Evolutionary conservation across 257 asterid genomes (phyloP).

Genomic region (Linaria vulgaris): DNA sequence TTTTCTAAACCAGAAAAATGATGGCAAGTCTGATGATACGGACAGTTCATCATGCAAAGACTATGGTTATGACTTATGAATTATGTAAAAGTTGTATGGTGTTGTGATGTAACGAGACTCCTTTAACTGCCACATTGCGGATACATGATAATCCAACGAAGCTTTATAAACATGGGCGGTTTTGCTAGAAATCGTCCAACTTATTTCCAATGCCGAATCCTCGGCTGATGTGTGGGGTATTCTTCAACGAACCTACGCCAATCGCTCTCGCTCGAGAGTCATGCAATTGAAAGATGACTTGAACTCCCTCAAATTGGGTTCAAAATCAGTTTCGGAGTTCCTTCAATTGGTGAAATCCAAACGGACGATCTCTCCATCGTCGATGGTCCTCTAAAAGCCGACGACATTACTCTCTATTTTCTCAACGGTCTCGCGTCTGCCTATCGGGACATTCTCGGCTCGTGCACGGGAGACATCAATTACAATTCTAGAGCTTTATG

Average conservation of each 20-base stretch:
- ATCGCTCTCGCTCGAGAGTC: background rate
- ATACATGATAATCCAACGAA: slow-evolving; percentile 5
- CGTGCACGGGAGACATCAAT: background rate
- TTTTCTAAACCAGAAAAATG: slow-evolving; percentile 50
- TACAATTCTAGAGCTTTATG: background rate
- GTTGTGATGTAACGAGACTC: background rate
- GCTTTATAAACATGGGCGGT: background rate
- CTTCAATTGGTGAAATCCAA: background rate
- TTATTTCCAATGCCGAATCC: too few relatives aligned
- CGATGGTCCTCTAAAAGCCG: background rate
- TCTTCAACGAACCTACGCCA: background rate
- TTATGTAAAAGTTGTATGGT: background rate
- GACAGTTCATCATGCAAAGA: too few relatives aligned
- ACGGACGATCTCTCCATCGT: background rate
- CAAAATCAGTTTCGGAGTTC: background rate
- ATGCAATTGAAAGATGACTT: background rate
- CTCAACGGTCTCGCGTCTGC: background rate
- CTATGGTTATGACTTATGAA: too few relatives aligned
- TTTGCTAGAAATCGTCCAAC: too few relatives aligned
- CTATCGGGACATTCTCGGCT: background rate
- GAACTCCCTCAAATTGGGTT: too few relatives aligned
- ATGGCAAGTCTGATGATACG: slow-evolving; percentile 33
- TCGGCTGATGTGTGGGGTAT: too few relatives aligned
- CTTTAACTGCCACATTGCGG: background rate
- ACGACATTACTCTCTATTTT: background rate